Base-by-base conservation (phyloP, 2,329 filamentous ascomycete genomes). In the Hypoxylon sp. region DNA sequence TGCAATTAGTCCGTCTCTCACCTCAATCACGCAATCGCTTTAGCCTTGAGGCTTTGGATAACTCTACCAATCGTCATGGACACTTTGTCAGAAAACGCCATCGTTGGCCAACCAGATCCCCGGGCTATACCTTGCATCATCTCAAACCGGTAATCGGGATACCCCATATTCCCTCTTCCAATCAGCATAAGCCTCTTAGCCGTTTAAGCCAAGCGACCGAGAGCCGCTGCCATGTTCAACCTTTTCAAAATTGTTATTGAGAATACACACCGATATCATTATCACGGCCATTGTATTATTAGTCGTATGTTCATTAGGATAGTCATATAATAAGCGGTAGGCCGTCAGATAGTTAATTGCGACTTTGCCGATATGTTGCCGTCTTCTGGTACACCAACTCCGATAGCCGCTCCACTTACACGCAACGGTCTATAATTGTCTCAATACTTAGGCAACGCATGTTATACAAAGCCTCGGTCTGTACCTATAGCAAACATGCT, bases 21-120 rank as follows among this genome's bases (percentile, higher is more conserved):
- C 69, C 61, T 50, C 51, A 66, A 76, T 74, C 75, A 76, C 75
- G 75, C 75, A 71, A 76, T 76, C 74, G 72, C 28, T 68, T 68
- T 68, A 73, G 68, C 64, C 69, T 70, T 48, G 50, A 67, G 38
- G 13, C 55, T 57, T 59, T 58, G 57, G 30, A 43, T 17, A 38
- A 30, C 50, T 63, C 67, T 72, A 58, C 75, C 75, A 76, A 76
- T 76, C 69, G 70, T 55, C 57, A 56, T 53, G 6, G 30, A 56
- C 59, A 64, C 62, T 75, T 76, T 75, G 74, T 76, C 71, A 75
- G 69, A 73, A 73, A 52, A 72, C 65, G 67, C 66, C 67, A 69
- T 71, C 49, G 34, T 68, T 62, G 68, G 63, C 65, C 65, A 68
- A 68, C 57, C 70, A 65, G 2, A 58, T 64, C 17, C 41, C 57